Base-by-base conservation (phyloP, 768 basidiomycete species). In the Trametes elegans region DNA sequence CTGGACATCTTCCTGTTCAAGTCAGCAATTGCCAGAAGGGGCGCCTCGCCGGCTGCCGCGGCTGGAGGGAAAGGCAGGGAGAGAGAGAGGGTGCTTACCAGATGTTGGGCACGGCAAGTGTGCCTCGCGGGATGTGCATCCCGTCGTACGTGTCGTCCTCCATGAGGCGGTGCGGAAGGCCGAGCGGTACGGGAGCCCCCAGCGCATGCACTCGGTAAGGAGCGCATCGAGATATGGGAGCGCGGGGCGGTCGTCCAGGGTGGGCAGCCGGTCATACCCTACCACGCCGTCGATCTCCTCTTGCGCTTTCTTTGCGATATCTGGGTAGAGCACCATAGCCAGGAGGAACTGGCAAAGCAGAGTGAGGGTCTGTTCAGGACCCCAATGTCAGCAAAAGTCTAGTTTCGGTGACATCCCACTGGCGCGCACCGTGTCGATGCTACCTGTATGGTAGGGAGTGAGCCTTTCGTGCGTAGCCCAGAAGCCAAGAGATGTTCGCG, bases 141-240 rank as follows among this genome's bases (percentile, higher is more conserved):
- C 77, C 82, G 35, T 75, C 65, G 62, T 85, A 87, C 27, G 81
- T 65, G 60, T 88, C 84, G 57, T 87, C 81, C 62, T 85, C 78
- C 73, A 76, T 83, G 61, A 83, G 57, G 42, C 82, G 74, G 55
- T 87, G 85, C 1, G 85, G 85, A 34, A 87, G 73, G 51, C 53
- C 45, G 5, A 48, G 35, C 6, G 44, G 53, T 4, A 55, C 23
- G 18, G 45, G 53, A 26, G 13, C 10, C n/a, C n/a, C 44, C 23
- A 55, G 56, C 60, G 46, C 14, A 59, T 18, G 11, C 53, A 46
- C 41, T 68, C 66, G 21, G 62, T 66, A 7, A 57, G 16, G 19
- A 66, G 34, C 9, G 56, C 56, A 10, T 51, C 39, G 18, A 62
- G 29, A 26, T 68, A 66, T 4, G 63, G 60, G 29, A 68, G 50